phyloP scores from a whole-genome alignment of 2,329 filamentous ascomycete species.

The Stenocarpella maydis region DNA sequence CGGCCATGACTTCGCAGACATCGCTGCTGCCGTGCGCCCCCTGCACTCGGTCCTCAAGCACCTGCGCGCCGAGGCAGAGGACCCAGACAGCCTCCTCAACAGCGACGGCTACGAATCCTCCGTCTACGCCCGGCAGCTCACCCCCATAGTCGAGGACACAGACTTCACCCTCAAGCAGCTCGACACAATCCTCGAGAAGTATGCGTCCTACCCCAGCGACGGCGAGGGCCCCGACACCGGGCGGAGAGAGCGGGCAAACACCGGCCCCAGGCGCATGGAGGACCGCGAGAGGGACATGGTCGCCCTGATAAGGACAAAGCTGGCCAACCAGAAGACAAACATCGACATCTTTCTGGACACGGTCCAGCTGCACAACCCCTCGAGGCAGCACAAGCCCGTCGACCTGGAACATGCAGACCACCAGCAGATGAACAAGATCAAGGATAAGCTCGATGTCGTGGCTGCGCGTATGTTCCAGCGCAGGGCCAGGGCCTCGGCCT shows the following conservation, averaged over 20 bases:
- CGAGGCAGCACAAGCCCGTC: constrained; percentile 48
- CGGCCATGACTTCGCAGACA: constrained; percentile 57
- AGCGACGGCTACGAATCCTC: constrained; percentile 43
- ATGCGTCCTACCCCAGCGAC: constrained; percentile 39
- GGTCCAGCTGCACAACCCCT: constrained; percentile 60
- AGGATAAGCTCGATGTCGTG: constrained; percentile 67
- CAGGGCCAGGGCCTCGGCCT: constrained; percentile 42
- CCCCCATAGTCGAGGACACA: constrained; percentile 62
- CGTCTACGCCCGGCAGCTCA: constrained; percentile 59
- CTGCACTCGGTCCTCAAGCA: constrained; percentile 66
- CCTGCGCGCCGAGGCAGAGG: constrained; percentile 64
- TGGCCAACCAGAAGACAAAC: constrained; percentile 60
- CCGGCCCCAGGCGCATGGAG: constrained; percentile 41
- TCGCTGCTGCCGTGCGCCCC: constrained; percentile 58
- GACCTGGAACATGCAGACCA: constrained; percentile 46
- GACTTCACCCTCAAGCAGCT: constrained; percentile 64
- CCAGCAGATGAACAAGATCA: constrained; percentile 60
- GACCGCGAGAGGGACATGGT: constrained; percentile 51
- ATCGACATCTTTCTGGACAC: constrained; percentile 66
- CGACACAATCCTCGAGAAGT: constrained; percentile 59
- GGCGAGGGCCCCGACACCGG: constrained; percentile 37
- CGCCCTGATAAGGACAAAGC: constrained; percentile 53
- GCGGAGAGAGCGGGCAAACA: constrained; percentile 41
- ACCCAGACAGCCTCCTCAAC: constrained; percentile 64
- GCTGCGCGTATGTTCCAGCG: constrained; percentile 59